Percentiles rank a stretch among this genome's conserved stretches.
Evolutionary conservation across 257 asterid species (phyloP).

Genomic region (Rauvolfia tetraphylla): DNA sequence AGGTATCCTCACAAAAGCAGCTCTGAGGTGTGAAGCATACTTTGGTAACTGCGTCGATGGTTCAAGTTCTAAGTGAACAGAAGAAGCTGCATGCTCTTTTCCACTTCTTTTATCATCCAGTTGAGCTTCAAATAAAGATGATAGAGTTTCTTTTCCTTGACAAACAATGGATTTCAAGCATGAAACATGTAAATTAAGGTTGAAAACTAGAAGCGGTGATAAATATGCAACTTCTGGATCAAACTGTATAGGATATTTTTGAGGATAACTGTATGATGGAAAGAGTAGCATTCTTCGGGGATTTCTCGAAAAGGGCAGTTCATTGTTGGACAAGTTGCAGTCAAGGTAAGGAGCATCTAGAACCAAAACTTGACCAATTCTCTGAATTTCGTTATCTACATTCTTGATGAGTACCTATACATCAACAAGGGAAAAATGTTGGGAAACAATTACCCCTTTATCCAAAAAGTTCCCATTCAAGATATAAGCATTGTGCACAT

Average conservation of each 20-base stretch:
- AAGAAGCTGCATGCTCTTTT: conserved; percentile 29
- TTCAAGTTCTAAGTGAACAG: conserved; percentile 47
- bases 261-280: conserved; percentile 56
- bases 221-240: conserved; percentile 69
- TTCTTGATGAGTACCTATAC: conserved; percentile 63
- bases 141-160: conserved; percentile 55
- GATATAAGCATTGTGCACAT: not conserved
- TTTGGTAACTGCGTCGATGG: conserved; percentile 62
- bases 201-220: conserved; percentile 79
- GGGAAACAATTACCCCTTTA: conserved; percentile 7
- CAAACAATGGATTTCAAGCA: conserved; percentile 65
- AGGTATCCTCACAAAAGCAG: conserved; percentile 85
- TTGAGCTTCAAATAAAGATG: conserved; percentile 52
- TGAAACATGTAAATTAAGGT: conserved; percentile 61
- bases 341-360: conserved; percentile 64
- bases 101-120: conserved; percentile 32
- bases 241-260: conserved; percentile 26
- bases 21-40: conserved; percentile 89
- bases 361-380: conserved; percentile 77
- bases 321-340: conserved; percentile 20
- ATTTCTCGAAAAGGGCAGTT: conserved; percentile 25
- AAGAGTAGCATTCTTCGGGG: conserved; percentile 44
- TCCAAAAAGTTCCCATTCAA: not conserved
- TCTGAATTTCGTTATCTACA: conserved; percentile 42
- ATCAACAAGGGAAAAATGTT: conserved; percentile 6